phyloP scores from a whole-genome alignment of 768 basidiomycete species.

The Trametes cingulata region DNA sequence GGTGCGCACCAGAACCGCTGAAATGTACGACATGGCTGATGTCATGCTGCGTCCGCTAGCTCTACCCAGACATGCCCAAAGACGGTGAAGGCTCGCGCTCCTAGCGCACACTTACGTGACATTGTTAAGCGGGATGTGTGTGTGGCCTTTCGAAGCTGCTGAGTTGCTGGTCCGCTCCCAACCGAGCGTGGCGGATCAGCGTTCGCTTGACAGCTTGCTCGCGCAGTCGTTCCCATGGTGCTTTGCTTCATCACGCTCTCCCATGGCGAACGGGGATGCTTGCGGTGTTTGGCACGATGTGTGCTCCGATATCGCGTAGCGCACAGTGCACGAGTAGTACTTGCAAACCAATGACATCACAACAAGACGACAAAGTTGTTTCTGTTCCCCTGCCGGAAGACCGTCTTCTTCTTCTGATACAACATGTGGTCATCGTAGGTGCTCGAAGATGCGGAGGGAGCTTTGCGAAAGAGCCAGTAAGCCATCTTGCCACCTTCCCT shows the following conservation, averaged over 20 bases:
- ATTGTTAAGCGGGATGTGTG: neutral
- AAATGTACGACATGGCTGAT: neutral
- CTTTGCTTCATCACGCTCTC: too few relatives aligned
- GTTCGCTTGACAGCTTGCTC: too few relatives aligned
- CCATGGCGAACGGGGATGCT: too few relatives aligned
- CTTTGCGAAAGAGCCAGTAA: slow-evolving; percentile 80
- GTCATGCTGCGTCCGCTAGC: neutral
- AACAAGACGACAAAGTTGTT: slow-evolving; percentile 78
- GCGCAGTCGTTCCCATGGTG: too few relatives aligned
- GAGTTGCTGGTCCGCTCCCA: neutral
- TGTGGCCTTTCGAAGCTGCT: neutral
- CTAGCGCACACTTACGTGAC: neutral
- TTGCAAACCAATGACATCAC: slow-evolving; percentile 3
- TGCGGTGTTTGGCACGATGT: too few relatives aligned
- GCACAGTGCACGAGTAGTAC: neutral
- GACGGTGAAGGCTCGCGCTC: neutral
- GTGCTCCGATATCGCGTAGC: too few relatives aligned
- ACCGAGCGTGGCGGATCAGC: neutral
- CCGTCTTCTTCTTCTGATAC: slow-evolving; percentile 63
- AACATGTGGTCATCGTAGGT: slow-evolving; percentile 16
- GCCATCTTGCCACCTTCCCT: slow-evolving; percentile 77
- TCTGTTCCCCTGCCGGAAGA: slow-evolving; percentile 64
- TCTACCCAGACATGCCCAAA: slow-evolving; percentile 7
- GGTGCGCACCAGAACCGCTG: slow-evolving; percentile 24
- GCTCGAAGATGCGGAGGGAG: slow-evolving; percentile 34